Evolutionary conservation across 75 land plant species (phyloP), one percentile per base, ranked within the genome.

Genomic region (Isoetes taiwanensis): DNA sequence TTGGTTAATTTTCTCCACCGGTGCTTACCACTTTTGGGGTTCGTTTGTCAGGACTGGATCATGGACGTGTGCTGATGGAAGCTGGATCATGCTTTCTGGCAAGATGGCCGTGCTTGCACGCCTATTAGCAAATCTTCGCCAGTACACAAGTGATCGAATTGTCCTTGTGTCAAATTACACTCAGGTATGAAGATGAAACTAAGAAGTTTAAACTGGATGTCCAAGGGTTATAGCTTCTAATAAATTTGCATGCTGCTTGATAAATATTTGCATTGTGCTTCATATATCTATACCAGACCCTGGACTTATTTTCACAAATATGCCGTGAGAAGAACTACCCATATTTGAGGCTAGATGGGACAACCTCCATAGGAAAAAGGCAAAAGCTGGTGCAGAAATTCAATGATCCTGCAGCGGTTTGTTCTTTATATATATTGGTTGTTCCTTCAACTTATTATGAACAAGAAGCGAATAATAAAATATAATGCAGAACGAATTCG

Each of bases 91-190:
- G 68, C 58, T 87, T 20, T 93, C 98, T 2, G 98, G 98, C 14
- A 93, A 93, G 70, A 93, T 93, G 98, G 76, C 77, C 69, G 95
- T 93, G 39, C 66, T 93, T 64, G 89, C 98, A 23, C 76, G 95
- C n/a, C 70, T 93, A 46, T 75, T 93, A 27, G 69, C 69, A 10
- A 82, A 84, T 40, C 68, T 93, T 26, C 85, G 83, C 20, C 59
- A 75, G 25, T 81, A 65, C 52, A 93, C 98, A 21, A 75, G 84
- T 81, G 98, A 93, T 64, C 77, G 98, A 4, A 93, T 93, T 58
- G 98, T 93, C 54, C 95, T 93, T 52, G 98, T 93, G 21, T 93
- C 98, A 35, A 93, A 93, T 58, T 93, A 93, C 34, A 93, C 98
- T 24, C 95, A 93, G 83, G 98, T 86, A 34, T 19, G 28, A n/a